Evolutionary conservation across 345 rosid genomes (phyloP).

Genomic region (Salix dunnii): DNA sequence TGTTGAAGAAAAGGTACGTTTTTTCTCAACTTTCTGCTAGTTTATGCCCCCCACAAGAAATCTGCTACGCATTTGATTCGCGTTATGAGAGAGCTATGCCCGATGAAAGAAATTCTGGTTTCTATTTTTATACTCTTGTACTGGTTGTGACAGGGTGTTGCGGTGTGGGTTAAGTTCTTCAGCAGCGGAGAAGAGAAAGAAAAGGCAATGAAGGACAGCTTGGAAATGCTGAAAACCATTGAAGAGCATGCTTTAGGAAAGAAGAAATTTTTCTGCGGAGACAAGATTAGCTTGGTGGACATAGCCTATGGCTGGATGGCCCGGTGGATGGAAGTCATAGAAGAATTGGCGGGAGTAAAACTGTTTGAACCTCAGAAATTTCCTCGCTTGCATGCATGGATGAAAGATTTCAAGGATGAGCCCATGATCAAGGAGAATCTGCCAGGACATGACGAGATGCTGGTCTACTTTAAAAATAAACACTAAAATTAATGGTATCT

Average conservation of each 20-base stretch:
- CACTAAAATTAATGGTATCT: no score
- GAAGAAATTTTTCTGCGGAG: not conserved
- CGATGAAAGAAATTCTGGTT: not conserved
- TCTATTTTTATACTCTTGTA: no score
- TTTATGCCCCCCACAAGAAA: no score
- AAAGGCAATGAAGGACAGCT: not conserved
- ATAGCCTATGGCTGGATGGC: not conserved
- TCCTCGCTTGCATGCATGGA: not conserved
- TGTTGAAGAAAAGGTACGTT: not conserved
- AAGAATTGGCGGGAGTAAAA: not conserved
- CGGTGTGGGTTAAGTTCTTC: not conserved
- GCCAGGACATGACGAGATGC: slow-evolving; percentile 7
- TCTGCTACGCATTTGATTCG: not conserved
- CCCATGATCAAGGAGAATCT: not conserved
- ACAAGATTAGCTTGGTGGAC: not conserved
- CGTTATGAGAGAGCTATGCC: not conserved
- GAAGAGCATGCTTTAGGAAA: not conserved
- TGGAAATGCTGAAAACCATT: not conserved
- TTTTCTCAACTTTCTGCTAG: no score
- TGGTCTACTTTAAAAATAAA: not conserved
- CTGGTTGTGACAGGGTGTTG: not conserved
- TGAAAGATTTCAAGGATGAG: not conserved
- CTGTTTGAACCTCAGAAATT: not conserved
- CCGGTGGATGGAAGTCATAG: not conserved
- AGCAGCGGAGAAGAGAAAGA: slow-evolving; percentile 2